Base-by-base conservation (phyloP, 2,329 filamentous ascomycete genomes). In the Didymella keratinophila region DNA sequence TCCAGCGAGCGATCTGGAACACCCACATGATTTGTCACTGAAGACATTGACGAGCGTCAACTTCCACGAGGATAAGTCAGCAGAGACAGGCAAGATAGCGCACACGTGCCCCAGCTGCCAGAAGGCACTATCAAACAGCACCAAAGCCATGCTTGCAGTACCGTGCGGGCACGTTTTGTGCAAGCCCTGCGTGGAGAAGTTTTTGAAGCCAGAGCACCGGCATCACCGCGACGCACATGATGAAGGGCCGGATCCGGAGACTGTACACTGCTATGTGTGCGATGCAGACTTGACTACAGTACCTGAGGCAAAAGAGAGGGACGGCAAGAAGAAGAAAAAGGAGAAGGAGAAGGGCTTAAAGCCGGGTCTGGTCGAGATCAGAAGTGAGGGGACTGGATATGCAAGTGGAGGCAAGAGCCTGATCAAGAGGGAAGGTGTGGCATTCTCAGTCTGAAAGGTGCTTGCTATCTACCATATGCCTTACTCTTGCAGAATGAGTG, bases 81-180 rank as follows among this genome's bases (percentile, higher is more conserved):
- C 84, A 2, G 80, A 84, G 43, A 79, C 78, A 6, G 80, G 78
- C 12, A 78, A 82, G 71, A 72, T 77, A 0, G 72, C 78, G 5
- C 76, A 85, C 36, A 84, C 89, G 48, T 99, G 94, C 76, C 95
- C 95, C 0, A 89, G 90, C 44, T 99, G 94, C 78, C 87, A 90
- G 65, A 97, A 96, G 77, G 84, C 81, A 1, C 82, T 98, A 12
- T 90, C 86, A 45, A 98, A 98, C 73, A 85, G 90, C 3, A 90
- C 91, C 3, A 91, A 90, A 72, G 91, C 93, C 0, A 86, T 93
- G 75, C 81, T 97, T 50, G 88, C 91, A 2, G 93, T 92, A 74
- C 91, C 91, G 0, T 99, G 94, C 70, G 94, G 94, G 0, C 94
- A 99, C 74, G 93, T 98, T 0, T 78, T 97, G 21, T 99, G 94